Evolutionary conservation across 148 eudicot species (phyloP).

Genomic region (Heliosperma pusillum): DNA sequence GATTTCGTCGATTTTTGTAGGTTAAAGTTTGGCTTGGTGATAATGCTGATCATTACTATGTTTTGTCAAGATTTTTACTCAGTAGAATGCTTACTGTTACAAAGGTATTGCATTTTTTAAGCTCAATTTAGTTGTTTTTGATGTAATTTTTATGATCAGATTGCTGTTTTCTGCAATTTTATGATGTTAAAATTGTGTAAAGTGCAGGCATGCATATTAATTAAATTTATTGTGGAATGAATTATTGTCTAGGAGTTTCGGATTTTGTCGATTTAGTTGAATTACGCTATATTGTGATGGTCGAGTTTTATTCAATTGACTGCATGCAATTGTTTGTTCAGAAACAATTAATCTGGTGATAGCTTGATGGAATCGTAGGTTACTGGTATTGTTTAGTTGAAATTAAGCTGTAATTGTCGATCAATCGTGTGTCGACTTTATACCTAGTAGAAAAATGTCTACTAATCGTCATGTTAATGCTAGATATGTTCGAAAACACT

Average conservation of each 20-base stretch:
- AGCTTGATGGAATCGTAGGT: too few relatives aligned
- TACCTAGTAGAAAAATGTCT: too few relatives aligned
- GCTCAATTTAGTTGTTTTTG: not conserved
- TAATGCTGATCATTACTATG: conserved; percentile 97
- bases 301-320: not conserved
- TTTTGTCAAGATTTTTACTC: conserved; percentile 88
- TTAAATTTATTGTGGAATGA: not conserved
- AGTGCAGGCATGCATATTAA: conserved; percentile 1
- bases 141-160: not conserved
- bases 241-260: not conserved
- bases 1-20: conserved; percentile 28
- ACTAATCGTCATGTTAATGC: too few relatives aligned
- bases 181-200: not conserved
- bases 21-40: conserved; percentile 98
- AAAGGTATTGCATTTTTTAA: conserved; percentile 41
- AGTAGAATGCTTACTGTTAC: conserved; percentile 98
- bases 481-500: too few relatives aligned
- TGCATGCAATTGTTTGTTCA: too few relatives aligned
- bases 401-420: not conserved
- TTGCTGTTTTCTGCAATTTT: not conserved
- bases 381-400: too few relatives aligned
- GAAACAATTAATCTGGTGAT: too few relatives aligned
- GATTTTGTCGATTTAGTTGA: not conserved
- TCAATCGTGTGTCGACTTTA: not conserved
- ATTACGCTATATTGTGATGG: not conserved